phyloP scores from a whole-genome alignment of 2,329 filamentous ascomycete genomes.

The Davidsoniella australis region DNA sequence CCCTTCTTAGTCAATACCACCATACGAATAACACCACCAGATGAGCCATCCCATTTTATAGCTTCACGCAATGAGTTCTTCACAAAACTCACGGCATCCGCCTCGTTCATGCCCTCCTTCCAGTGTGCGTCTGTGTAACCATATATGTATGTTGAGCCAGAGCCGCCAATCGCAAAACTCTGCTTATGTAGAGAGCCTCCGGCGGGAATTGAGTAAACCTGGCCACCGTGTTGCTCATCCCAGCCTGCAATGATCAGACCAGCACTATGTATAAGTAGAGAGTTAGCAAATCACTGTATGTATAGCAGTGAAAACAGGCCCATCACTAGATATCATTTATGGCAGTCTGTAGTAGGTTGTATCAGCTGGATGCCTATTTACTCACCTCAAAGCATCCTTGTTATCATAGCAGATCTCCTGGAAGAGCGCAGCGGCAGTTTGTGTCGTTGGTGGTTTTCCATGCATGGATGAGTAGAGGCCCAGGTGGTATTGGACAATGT shows the following conservation, averaged over 20 bases:
- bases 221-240: constrained; percentile 84
- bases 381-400: constrained; percentile 80
- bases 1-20: constrained; percentile 85
- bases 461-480: constrained; percentile 84
- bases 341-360: no score
- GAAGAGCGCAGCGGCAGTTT: constrained; percentile 89
- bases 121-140: constrained; percentile 96
- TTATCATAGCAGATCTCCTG: constrained; percentile 97
- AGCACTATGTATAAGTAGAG: constrained; percentile 37
- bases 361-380: constrained; percentile 11
- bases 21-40: constrained; percentile 94
- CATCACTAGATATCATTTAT: no score
- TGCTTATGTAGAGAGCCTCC: constrained; percentile 97
- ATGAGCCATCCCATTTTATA: constrained; percentile 99
- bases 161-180: constrained; percentile 85
- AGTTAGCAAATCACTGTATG: not conserved
- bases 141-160: constrained; percentile 97
- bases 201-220: constrained; percentile 93
- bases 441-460: constrained; percentile 78
- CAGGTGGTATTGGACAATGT: constrained; percentile 94
- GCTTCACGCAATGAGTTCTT: constrained; percentile 82
- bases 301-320: no score
- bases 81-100: constrained; percentile 80
- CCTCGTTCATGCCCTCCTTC: constrained; percentile 86
- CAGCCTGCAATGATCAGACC: constrained; percentile 98